phyloP scores from a whole-genome alignment of 306 rosid species.

The Lathyrus sativus region DNA sequence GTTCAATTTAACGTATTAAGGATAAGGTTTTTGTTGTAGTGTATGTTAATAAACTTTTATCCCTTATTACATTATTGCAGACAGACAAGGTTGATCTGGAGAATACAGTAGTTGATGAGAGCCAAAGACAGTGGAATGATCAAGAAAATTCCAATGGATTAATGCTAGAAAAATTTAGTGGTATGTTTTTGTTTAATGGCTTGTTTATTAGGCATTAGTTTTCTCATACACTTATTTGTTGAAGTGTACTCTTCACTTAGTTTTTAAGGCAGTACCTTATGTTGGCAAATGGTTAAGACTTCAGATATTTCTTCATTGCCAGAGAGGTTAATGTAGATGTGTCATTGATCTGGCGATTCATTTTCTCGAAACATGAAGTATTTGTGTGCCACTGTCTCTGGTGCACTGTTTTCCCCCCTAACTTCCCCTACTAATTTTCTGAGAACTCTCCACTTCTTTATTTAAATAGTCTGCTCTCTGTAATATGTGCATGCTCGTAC shows the following conservation, averaged over 20 bases:
- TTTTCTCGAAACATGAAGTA: constrained; percentile 22
- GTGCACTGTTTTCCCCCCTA: background rate
- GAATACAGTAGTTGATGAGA: constrained; percentile 98
- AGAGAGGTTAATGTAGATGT: constrained; percentile 20
- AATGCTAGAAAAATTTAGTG: constrained; percentile 77
- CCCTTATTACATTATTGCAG: constrained; percentile 57
- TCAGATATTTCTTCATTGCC: constrained; percentile 35
- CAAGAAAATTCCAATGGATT: constrained; percentile 59
- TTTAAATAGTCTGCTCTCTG: constrained; percentile 9
- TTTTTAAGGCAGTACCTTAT: constrained; percentile 12
- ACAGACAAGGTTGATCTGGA: constrained; percentile 99
- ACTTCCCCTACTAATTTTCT: constrained; percentile 6
- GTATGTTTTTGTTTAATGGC: constrained; percentile 51
- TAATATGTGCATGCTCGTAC: constrained; percentile 17
- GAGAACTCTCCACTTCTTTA: constrained; percentile 11
- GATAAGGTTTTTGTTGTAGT: constrained; percentile 20
- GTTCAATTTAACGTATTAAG: constrained; percentile 22
- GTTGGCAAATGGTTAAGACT: constrained; percentile 10
- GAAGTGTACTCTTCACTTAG: constrained; percentile 23
- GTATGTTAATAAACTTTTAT: constrained; percentile 42
- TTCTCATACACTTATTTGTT: background rate
- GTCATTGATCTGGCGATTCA: constrained; percentile 31
- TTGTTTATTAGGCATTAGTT: constrained; percentile 23
- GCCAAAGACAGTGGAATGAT: constrained; percentile 86
- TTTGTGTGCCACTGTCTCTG: constrained; percentile 27